These are phyloP conservation scores for Puccinia triticina DNA, from an alignment of 1,284 basidiomycete genomes.

Conservation along the genomic window DNA sequence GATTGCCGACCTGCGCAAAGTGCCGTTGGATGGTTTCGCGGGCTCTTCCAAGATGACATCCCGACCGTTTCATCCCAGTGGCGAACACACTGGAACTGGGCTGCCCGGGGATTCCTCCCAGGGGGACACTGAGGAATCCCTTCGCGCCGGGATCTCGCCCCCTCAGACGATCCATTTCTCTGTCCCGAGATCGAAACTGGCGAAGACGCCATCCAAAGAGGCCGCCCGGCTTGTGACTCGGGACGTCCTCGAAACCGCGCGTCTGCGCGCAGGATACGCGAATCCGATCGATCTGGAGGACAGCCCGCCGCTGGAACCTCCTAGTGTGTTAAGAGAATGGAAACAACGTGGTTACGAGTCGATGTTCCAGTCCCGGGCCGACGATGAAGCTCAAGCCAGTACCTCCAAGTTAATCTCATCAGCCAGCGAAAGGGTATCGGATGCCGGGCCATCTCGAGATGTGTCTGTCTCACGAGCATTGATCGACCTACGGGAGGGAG, in stretches of 20 bases:
- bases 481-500: conserved; percentile 30
- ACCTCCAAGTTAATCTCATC: background rate
- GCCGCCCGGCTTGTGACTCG: conserved; percentile 58
- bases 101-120: conserved; percentile 42
- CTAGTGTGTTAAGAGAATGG: conserved; percentile 50
- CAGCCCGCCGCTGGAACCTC: conserved; percentile 42
- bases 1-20: conserved; percentile 60
- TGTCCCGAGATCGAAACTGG: conserved; percentile 57
- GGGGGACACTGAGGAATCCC: conserved; percentile 56
- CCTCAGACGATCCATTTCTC: conserved; percentile 59
- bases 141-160: conserved; percentile 59
- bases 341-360: conserved; percentile 46
- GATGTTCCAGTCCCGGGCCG: conserved; percentile 22
- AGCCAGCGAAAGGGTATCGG: background rate
- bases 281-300: conserved; percentile 50
- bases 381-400: conserved; percentile 20
- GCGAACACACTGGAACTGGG: background rate
- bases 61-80: background rate
- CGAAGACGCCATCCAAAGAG: conserved; percentile 59
- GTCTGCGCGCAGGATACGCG: conserved; percentile 41
- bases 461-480: conserved; percentile 30
- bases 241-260: conserved; percentile 58
- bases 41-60: conserved; percentile 51
- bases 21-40: conserved; percentile 54
- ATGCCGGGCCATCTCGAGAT: conserved; percentile 34